A percentile compares a stretch with the other conserved stretches of the same genome.
Conservation (phyloP, 2,329 filamentous ascomycete genomes). For the Scopulariopsis brevicaulis region DNA sequence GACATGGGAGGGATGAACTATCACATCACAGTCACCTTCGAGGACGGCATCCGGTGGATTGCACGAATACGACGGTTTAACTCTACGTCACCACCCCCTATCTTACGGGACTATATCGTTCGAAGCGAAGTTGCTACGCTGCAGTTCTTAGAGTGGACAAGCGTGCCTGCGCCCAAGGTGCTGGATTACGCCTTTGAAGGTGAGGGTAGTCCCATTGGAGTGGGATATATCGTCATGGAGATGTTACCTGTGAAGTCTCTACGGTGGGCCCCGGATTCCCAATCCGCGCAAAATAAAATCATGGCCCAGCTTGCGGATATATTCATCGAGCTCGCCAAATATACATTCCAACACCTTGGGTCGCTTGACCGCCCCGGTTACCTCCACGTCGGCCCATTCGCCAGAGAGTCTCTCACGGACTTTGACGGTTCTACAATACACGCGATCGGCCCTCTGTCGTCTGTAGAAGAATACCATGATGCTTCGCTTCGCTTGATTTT, state of each 20-base stretch:
- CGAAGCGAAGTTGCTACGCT: conserved; percentile 28
- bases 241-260: conserved; percentile 25
- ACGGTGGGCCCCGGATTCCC: conserved; percentile 19
- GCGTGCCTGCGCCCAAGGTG: conserved; percentile 23
- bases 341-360: conserved; percentile 22
- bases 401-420: conserved; percentile 23
- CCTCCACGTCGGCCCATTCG: conserved; percentile 20
- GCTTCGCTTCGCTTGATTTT: conserved; percentile 21
- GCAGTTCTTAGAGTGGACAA: conserved; percentile 22
- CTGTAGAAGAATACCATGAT: conserved; percentile 21
- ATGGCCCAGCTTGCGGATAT: conserved; percentile 24
- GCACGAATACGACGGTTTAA: conserved; percentile 27
- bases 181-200: conserved; percentile 21
- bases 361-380: conserved; percentile 17
- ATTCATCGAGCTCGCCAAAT: conserved; percentile 23
- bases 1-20: conserved; percentile 34
- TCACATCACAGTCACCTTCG: conserved; percentile 27
- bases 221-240: conserved; percentile 28
- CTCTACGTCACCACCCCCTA: conserved; percentile 23
- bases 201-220: conserved; percentile 19
- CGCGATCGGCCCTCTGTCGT: conserved; percentile 20
- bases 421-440: conserved; percentile 16
- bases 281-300: conserved; percentile 20
- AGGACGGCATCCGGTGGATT: conserved; percentile 29
- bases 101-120: conserved; percentile 21